Evolutionary conservation across 164 flowering plant genomes (phyloP).

Genomic region (Magnolia changhungtana): DNA sequence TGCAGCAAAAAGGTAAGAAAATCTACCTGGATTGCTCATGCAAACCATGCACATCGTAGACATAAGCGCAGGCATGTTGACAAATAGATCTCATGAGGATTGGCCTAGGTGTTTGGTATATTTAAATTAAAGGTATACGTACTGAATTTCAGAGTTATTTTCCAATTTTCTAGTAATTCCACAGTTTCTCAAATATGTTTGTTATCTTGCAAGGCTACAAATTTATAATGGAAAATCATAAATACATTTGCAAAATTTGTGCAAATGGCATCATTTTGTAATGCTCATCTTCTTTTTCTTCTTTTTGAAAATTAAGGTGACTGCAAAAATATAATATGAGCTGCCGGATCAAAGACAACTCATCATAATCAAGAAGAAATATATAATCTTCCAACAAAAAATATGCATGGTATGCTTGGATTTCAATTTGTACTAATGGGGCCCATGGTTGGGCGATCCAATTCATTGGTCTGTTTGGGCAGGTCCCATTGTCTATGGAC

Average conservation of each 20-base stretch:
- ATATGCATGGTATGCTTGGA: not conserved
- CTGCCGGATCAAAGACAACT: not conserved
- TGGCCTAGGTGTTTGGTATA: not conserved
- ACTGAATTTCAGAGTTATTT: not conserved
- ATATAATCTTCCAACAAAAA: not conserved
- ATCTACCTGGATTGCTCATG: slow-evolving; percentile 26
- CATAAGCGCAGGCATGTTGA: slow-evolving; percentile 29
- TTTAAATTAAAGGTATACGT: slow-evolving; percentile 10
- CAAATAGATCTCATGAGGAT: not conserved
- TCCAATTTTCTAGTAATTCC: not conserved
- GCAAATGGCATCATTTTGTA: no score
- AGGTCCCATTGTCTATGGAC: not conserved
- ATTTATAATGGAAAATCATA: not conserved
- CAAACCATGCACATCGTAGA: slow-evolving; percentile 55
- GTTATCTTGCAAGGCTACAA: not conserved
- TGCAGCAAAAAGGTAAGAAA: slow-evolving; percentile 47
- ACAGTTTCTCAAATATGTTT: not conserved
- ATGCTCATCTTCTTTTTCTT: not conserved
- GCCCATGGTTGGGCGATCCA: not conserved
- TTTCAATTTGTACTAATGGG: not conserved
- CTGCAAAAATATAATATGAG: not conserved
- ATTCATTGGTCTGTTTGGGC: not conserved
- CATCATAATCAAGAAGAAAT: not conserved
- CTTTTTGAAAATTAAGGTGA: not conserved
- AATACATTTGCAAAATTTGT: not conserved